phyloP scores from a whole-genome alignment of 192 early-diverging fungal genomes.

The Diversispora eburnea region DNA sequence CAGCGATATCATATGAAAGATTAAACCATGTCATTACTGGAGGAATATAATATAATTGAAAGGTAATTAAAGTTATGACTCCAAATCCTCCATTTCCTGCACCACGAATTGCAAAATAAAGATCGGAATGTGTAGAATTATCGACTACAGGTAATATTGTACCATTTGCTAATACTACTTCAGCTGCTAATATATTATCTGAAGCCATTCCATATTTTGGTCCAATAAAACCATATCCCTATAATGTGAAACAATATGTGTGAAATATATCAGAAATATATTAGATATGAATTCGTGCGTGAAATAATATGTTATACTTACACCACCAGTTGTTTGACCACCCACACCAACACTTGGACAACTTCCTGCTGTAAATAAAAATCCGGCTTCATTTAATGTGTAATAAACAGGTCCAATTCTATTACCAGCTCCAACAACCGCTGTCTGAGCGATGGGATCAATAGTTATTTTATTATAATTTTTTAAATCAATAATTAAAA shows the following conservation, averaged over 20 bases:
- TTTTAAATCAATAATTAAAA: constrained; percentile 46
- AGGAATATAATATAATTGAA: constrained; percentile 25
- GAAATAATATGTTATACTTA: background rate
- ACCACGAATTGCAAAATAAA: constrained; percentile 58
- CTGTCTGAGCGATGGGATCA: constrained; percentile 25
- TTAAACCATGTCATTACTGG: background rate
- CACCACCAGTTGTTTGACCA: constrained; percentile 44
- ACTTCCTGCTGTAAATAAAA: constrained; percentile 41
- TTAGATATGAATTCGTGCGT: background rate
- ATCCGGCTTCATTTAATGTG: constrained; percentile 24
- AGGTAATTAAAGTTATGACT: constrained; percentile 32
- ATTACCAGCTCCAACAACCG: constrained; percentile 41
- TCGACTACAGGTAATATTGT: constrained; percentile 31
- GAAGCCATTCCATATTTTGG: constrained; percentile 45
- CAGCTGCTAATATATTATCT: constrained; percentile 40
- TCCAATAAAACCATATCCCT: constrained; percentile 41
- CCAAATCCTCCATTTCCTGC: constrained; percentile 46
- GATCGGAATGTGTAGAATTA: constrained; percentile 37
- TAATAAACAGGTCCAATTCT: constrained; percentile 48
- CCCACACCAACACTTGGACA: constrained; percentile 54
- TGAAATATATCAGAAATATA: too few species aligned
- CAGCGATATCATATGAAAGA: background rate
- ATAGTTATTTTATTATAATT: constrained; percentile 28
- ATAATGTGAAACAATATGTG: background rate
- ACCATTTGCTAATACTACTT: constrained; percentile 41